Evolutionary conservation across 148 eudicot genomes (phyloP).

Genomic region (Vaccinium darrowii): DNA sequence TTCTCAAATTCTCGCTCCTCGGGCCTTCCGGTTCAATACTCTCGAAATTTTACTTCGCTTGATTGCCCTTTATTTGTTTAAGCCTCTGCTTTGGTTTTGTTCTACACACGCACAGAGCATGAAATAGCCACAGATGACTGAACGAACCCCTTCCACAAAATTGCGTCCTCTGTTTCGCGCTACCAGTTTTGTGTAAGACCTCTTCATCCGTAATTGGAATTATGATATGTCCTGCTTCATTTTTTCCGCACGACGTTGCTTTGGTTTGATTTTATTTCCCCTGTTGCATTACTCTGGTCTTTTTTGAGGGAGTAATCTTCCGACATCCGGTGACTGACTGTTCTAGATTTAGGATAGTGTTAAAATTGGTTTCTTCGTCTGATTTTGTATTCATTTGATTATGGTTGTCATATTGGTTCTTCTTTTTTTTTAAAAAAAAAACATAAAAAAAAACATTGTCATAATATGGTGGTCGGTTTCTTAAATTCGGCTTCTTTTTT

Average conservation of each 20-base stretch:
- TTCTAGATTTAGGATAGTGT: neutral
- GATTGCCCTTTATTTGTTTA: too few species aligned
- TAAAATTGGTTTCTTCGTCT: neutral
- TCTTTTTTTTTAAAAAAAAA: too few species aligned
- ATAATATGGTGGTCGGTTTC: slow-evolving; percentile 31
- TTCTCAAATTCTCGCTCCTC: too few species aligned
- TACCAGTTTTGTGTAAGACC: neutral
- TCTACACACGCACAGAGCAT: neutral
- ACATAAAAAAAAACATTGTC: neutral
- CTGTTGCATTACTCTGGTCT: slow-evolving; percentile 18
- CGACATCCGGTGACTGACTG: neutral
- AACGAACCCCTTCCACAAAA: slow-evolving; percentile 13
- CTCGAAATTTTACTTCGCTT: too few species aligned
- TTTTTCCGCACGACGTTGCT: slow-evolving; percentile 4
- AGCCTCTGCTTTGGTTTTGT: too few species aligned
- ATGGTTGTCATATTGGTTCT: slow-evolving; percentile 13
- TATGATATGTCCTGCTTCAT: neutral
- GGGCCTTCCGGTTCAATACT: too few species aligned
- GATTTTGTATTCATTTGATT: neutral
- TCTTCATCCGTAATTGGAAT: neutral
- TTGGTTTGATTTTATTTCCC: neutral
- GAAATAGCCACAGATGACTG: slow-evolving; percentile 16
- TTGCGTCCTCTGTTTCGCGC: slow-evolving; percentile 15
- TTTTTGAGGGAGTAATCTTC: slow-evolving; percentile 9
- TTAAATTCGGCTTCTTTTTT: neutral